These are phyloP conservation scores for Ulota crispa DNA, from an alignment of 225 moss, liverwort and hornwort genomes.

Conservation along the genomic window DNA sequence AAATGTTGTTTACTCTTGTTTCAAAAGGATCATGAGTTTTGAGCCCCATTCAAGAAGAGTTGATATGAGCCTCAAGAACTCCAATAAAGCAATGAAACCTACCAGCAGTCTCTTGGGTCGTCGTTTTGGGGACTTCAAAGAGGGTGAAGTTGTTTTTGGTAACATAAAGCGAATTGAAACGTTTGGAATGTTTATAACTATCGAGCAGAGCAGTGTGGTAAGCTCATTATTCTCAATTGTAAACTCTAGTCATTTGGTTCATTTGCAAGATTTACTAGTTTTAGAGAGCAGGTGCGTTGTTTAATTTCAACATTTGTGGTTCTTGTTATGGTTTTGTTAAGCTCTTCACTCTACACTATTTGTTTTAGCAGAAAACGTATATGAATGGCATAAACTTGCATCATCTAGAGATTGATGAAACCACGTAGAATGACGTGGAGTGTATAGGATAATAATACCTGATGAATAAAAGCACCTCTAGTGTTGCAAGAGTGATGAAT, in stretches of 20 bases:
- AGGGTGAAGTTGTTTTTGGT: slow-evolving; percentile 71
- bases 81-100: slow-evolving; percentile 18
- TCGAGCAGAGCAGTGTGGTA: slow-evolving; percentile 73
- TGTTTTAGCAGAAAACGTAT: background rate
- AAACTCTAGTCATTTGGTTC: background rate
- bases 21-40: slow-evolving; percentile 53
- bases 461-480: background rate
- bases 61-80: slow-evolving; percentile 72
- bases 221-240: slow-evolving; percentile 25
- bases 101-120: slow-evolving; percentile 40
- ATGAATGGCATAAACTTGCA: background rate
- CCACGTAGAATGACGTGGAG: too few species aligned
- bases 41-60: slow-evolving; percentile 67
- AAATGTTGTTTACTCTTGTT: slow-evolving; percentile 5
- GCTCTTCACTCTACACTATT: background rate
- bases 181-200: slow-evolving; percentile 76
- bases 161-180: slow-evolving; percentile 63
- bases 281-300: background rate
- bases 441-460: background rate
- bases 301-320: background rate
- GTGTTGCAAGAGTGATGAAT: slow-evolving; percentile 1
- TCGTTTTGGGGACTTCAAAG: slow-evolving; percentile 62
- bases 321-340: slow-evolving; percentile 5
- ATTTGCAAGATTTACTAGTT: background rate
- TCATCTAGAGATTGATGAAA: background rate